Base-by-base conservation (phyloP, 306 rosid genomes). In the Canavalia gladiata region DNA sequence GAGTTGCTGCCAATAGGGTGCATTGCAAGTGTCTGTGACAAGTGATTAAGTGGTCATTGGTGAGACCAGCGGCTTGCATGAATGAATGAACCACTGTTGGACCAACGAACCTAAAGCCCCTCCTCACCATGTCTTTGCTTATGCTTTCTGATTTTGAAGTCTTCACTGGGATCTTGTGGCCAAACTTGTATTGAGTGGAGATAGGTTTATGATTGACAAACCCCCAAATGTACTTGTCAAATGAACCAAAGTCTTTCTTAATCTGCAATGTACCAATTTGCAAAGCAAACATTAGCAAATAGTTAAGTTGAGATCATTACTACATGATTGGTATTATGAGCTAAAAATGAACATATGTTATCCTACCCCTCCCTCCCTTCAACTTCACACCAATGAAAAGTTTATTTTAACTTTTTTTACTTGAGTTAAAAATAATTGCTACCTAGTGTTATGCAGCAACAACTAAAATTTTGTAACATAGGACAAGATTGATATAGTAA, bases 71-170 rank as follows among this genome's bases (percentile, higher is more conserved):
- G 63, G 98, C 97, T 77, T 96, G 99, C 97, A 96, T 96, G 78
- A 96, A 93, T 7, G 99, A 96, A 49, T 92, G 91, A 77, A 96
- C 88, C 72, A 93, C 99, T n/a, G 97, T 96, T 25, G 99, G 99
- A 7, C 99, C 99, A 74, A 96, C 99, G 11, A 79, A 87, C 83
- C 98, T 84, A 58, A 93, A 92, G 0, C 98, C 97, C 65, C 98
- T 88, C n/a, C 98, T 84, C 0, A 95, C 88, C 99, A 95, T 90
- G 88, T 95, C 97, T 78, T 92, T 95, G 91, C 99, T 95, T 65
- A 95, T 93, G 88, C 84, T 89, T 71, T 95, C 99, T 47, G 99
- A 95, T 88, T 95, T 96, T 78, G 99, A 96, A 8, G 98, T 96
- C 91, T 93, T 96, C 80, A 90, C 98, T 76, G 98, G 99, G 11